A percentile compares a stretch with the other conserved stretches of the same genome.
These are phyloP conservation scores for Tuber melanosporum DNA, from an alignment of 495 filamentous ascomycete genomes.

Conservation along the genomic window DNA sequence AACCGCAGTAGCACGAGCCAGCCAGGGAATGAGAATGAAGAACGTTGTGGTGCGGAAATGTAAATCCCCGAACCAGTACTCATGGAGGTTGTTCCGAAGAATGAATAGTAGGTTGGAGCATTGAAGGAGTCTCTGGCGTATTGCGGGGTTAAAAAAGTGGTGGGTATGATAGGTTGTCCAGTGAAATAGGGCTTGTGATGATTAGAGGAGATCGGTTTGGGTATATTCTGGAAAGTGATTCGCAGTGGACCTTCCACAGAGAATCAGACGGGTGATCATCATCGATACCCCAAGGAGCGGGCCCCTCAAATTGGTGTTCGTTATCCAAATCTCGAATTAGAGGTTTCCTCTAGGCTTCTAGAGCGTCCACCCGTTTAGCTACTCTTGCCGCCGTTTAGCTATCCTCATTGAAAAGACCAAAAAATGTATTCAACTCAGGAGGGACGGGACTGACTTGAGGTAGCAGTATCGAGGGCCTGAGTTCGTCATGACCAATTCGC, in stretches of 20 bases:
- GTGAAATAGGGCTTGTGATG: neutral
- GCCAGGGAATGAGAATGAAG: neutral
- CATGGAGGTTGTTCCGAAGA: neutral
- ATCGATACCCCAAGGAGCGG: neutral
- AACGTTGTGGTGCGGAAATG: neutral
- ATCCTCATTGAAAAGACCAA: neutral
- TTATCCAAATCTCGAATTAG: neutral
- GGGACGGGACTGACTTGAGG: neutral
- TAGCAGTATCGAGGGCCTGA: neutral
- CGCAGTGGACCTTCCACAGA: neutral
- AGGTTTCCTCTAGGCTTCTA: neutral
- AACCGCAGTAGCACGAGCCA: neutral
- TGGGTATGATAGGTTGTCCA: neutral
- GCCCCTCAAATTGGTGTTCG: neutral
- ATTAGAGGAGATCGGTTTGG: neutral
- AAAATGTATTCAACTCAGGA: neutral
- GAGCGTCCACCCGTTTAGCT: neutral
- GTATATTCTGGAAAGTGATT: neutral
- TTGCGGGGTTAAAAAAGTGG: neutral
- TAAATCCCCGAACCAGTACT: neutral
- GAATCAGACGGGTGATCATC: neutral
- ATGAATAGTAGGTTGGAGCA: neutral
- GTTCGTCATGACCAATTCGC: neutral
- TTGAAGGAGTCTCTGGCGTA: constrained; percentile 1
- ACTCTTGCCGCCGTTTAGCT: neutral